phyloP scores from a whole-genome alignment of 768 basidiomycete species.

The Lactarius akahatsu region DNA sequence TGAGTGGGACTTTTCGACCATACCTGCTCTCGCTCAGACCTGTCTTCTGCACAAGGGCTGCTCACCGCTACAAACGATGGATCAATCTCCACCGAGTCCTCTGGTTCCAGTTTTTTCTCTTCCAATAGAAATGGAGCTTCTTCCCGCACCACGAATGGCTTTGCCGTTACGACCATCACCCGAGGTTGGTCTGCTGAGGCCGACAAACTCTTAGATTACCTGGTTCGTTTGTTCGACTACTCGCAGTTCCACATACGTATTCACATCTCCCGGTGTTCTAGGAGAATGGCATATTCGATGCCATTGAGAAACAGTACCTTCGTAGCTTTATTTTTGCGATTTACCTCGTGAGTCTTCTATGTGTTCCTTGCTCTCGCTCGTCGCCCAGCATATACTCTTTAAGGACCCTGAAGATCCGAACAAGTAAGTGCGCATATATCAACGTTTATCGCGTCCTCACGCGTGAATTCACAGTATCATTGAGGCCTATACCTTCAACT shows the following conservation, averaged over 20 bases:
- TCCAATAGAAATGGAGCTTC: constrained; percentile 34
- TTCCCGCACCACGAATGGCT: constrained; percentile 53
- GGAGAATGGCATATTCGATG: constrained; percentile 88
- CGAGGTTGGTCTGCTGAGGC: constrained; percentile 81
- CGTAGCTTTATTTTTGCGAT: constrained; percentile 84
- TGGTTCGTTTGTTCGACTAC: constrained; percentile 48
- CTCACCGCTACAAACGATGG: constrained; percentile 47
- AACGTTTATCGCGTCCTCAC: constrained; percentile 9
- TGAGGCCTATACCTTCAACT: constrained; percentile 88
- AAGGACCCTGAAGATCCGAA: constrained; percentile 84
- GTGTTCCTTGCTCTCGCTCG: neutral
- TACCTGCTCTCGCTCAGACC: constrained; percentile 15
- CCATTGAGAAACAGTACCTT: constrained; percentile 80
- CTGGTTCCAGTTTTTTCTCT: constrained; percentile 41
- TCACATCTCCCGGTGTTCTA: constrained; percentile 33
- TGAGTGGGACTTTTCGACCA: constrained; percentile 5
- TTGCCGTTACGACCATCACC: constrained; percentile 71
- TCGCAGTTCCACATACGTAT: constrained; percentile 19
- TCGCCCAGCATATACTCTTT: constrained; percentile 22
- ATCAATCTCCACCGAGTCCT: constrained; percentile 36
- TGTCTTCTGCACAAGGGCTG: constrained; percentile 42
- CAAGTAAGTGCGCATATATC: constrained; percentile 55
- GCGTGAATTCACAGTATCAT: constrained; percentile 55
- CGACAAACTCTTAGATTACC: constrained; percentile 75
- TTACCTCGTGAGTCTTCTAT: constrained; percentile 59